Evolutionary conservation across 2,329 filamentous ascomycete species (phyloP).

Genomic region (Fusarium poae): DNA sequence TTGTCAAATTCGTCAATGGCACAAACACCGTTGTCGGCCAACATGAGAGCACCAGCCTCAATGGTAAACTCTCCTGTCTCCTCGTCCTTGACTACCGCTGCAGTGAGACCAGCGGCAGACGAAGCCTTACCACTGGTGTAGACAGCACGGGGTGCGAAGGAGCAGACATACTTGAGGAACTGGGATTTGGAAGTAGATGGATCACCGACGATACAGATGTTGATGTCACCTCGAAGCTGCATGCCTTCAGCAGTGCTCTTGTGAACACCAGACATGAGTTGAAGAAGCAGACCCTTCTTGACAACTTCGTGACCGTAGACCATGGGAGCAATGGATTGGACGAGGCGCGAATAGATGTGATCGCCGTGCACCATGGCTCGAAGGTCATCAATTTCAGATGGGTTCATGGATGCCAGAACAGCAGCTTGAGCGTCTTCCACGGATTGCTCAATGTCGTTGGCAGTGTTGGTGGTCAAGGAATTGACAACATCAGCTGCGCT

Average conservation of each 20-base stretch:
- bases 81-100: conserved; percentile 96
- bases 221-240: conserved; percentile 96
- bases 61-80: conserved; percentile 99
- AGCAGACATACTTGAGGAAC: conserved; percentile 98
- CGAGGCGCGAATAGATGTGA: conserved; percentile 92
- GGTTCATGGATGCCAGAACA: conserved; percentile 86
- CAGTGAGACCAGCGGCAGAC: conserved; percentile 95
- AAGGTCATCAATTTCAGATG: conserved; percentile 89
- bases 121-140: conserved; percentile 99
- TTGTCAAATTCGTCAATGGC: conserved; percentile 99
- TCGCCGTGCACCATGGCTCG: conserved; percentile 94
- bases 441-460: conserved; percentile 74
- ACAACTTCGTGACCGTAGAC: conserved; percentile 98
- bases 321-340: conserved; percentile 95
- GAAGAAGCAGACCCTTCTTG: conserved; percentile 94
- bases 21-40: conserved; percentile 96
- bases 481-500: conserved; percentile 83
- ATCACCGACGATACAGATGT: conserved; percentile 98
- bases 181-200: conserved; percentile 98
- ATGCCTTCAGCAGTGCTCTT: conserved; percentile 95
- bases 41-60: conserved; percentile 96
- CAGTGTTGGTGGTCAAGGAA: conserved; percentile 74
- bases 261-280: conserved; percentile 94
- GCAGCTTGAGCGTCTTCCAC: conserved; percentile 90
- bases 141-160: conserved; percentile 93